Conservation (phyloP, 2,329 filamentous ascomycete species). For the Claviceps quebecensis region DNA sequence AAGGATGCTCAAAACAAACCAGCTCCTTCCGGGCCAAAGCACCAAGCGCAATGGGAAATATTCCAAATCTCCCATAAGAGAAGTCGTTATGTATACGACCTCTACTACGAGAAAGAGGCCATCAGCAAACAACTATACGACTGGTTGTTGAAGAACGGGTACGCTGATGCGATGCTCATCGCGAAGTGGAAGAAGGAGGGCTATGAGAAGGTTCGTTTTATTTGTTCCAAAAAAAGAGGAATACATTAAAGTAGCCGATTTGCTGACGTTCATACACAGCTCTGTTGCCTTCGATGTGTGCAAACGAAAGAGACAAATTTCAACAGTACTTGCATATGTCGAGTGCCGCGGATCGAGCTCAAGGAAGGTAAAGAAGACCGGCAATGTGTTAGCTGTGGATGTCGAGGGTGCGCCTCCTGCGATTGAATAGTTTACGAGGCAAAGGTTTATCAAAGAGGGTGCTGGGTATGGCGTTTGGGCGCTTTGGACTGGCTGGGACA, state of each 20-base stretch:
- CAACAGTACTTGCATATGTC: conserved; percentile 92
- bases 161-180: conserved; percentile 88
- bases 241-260: conserved; percentile 4
- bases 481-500: conserved; percentile 1
- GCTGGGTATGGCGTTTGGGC: conserved; percentile 7
- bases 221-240: conserved; percentile 2
- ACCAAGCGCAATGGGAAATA: conserved; percentile 91
- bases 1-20: conserved; percentile 89
- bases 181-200: conserved; percentile 99
- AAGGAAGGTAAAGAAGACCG: conserved; percentile 74
- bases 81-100: conserved; percentile 84
- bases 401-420: conserved; percentile 74
- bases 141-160: conserved; percentile 90
- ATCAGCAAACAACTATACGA: conserved; percentile 89
- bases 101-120: conserved; percentile 96
- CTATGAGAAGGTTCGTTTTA: conserved; percentile 77
- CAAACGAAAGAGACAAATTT: conserved; percentile 99
- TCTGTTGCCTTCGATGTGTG: conserved; percentile 90
- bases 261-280: conserved; percentile 27
- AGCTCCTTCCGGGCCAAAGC: conserved; percentile 63
- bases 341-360: conserved; percentile 76
- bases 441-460: background rate
- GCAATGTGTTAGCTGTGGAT: conserved; percentile 91
- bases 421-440: conserved; percentile 38
- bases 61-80: conserved; percentile 95